Evolutionary conservation across 2,329 filamentous ascomycete genomes (phyloP).

Genomic region (Talaromyces sp.): DNA sequence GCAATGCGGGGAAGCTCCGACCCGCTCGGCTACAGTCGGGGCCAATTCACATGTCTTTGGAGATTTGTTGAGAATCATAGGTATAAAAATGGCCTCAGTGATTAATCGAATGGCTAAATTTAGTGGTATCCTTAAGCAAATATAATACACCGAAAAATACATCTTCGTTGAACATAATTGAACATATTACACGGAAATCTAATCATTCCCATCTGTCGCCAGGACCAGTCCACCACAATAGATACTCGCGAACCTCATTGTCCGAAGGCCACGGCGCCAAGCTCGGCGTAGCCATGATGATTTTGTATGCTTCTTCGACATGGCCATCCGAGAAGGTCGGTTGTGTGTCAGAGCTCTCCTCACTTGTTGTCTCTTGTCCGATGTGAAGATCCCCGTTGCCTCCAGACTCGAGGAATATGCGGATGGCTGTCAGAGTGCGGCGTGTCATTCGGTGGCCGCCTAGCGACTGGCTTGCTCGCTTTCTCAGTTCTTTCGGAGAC

Average conservation of each 20-base stretch:
- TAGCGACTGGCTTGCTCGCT: constrained; percentile 27
- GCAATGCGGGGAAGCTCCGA: background rate
- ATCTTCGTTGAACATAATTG: background rate
- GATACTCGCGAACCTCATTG: constrained; percentile 34
- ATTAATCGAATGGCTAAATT: background rate
- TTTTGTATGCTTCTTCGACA: constrained; percentile 30
- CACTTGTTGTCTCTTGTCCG: background rate
- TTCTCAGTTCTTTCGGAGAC: constrained; percentile 26
- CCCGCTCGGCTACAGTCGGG: constrained; percentile 3
- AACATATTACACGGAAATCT: background rate
- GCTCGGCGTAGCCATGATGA: constrained; percentile 26
- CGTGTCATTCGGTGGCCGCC: constrained; percentile 35
- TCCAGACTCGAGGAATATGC: constrained; percentile 35
- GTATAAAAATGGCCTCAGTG: too few relatives aligned
- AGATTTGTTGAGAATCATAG: too few relatives aligned
- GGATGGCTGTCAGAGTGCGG: constrained; percentile 32
- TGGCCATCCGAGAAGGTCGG: constrained; percentile 21
- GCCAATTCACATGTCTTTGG: background rate
- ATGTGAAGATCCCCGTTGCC: background rate
- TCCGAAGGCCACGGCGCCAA: constrained; percentile 39
- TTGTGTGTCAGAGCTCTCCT: background rate
- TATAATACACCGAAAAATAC: background rate
- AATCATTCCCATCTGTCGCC: background rate
- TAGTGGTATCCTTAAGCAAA: constrained; percentile 5
- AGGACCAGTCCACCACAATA: constrained; percentile 9